Base-by-base conservation (phyloP, 2,329 filamentous ascomycete genomes). In the Eutypa lata region DNA sequence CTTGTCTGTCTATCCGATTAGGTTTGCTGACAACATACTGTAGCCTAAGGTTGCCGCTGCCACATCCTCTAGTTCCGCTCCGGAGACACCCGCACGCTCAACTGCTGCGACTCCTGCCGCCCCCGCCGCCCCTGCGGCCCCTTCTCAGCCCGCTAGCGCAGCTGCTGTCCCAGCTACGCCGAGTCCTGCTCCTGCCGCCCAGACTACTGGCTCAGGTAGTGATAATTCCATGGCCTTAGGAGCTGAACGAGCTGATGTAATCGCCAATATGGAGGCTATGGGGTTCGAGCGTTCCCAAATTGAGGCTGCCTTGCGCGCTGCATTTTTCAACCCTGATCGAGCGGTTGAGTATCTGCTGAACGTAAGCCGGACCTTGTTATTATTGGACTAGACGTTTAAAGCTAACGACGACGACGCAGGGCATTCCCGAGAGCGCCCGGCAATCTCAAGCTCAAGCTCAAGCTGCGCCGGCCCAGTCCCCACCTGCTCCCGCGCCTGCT, bases 211-310 rank as follows among this genome's bases (percentile, higher is more conserved):
- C 73, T 66, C 86, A 14, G 22, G 21, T 67, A 85, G 86, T 66
- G 87, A 91, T 22, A 93, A 89, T 28, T 86, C 90, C n/a, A 81
- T 97, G 68, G 86, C 91, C 19, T 87, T 96, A 76, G 94, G 94
- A 50, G 79, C 87, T 56, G 88, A 93, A 71, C 86, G 91, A 61
- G 84, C 89, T 57, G 85, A 87, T 61, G 91, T 91, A 37, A 88
- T 97, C 65, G 82, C 88, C 47, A 91, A 92, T 69, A 96, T 99
- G 91, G 92, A 96, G 75, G 88, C 88, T 60, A 99, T 99, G 94
- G 94, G 94, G 8, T 99, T 99, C 63, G 84, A 90, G 66, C 83
- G 92, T 66, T 78, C 84, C 49, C 89, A 96, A 68, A 96, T 97
- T 61, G 91, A 97, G 63, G 84, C 88, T 47, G 94, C 94, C 49